These are phyloP conservation scores for Cutaneotrichosporon cutaneum DNA, from an alignment of 1,284 basidiomycete genomes.

Conservation along the genomic window DNA sequence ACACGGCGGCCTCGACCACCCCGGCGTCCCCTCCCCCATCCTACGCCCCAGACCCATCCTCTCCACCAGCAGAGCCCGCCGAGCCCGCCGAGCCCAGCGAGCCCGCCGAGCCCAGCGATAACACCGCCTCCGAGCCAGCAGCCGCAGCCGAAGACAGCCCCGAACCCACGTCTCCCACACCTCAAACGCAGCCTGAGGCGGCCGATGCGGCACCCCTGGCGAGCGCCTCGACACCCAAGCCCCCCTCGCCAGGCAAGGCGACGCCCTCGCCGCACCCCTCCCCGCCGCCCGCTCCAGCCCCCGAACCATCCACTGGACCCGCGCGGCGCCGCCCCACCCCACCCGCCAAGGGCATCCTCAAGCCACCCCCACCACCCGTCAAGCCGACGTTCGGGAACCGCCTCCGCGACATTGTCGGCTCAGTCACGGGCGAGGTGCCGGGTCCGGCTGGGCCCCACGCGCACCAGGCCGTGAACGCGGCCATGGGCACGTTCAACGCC, in stretches of 20 bases:
- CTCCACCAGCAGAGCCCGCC: neutral
- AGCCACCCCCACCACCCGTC: conserved; percentile 50
- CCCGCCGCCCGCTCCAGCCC: conserved; percentile 6
- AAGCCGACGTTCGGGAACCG: conserved; percentile 49
- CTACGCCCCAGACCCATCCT: neutral
- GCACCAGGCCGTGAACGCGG: conserved; percentile 23
- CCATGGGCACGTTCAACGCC: conserved; percentile 37
- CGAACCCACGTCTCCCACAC: neutral
- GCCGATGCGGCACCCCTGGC: conserved; percentile 1
- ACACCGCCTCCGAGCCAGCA: neutral
- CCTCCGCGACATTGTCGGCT: conserved; percentile 45
- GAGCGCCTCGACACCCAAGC: neutral
- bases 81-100: neutral
- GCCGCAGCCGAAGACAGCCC: neutral
- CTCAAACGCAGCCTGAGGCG: neutral
- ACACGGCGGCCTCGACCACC: neutral
- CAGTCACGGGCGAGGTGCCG: conserved; percentile 36
- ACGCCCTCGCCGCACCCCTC: conserved; percentile 9
- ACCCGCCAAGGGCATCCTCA: conserved; percentile 51
- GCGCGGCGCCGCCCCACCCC: conserved; percentile 42
- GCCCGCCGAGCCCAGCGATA: neutral
- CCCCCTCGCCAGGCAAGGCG: conserved; percentile 9
- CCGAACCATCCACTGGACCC: conserved; percentile 22
- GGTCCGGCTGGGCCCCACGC: conserved; percentile 14
- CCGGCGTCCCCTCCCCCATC: neutral